These are phyloP conservation scores for Aspergillus panamensis DNA, from an alignment of 495 filamentous ascomycete genomes.

Conservation along the genomic window DNA sequence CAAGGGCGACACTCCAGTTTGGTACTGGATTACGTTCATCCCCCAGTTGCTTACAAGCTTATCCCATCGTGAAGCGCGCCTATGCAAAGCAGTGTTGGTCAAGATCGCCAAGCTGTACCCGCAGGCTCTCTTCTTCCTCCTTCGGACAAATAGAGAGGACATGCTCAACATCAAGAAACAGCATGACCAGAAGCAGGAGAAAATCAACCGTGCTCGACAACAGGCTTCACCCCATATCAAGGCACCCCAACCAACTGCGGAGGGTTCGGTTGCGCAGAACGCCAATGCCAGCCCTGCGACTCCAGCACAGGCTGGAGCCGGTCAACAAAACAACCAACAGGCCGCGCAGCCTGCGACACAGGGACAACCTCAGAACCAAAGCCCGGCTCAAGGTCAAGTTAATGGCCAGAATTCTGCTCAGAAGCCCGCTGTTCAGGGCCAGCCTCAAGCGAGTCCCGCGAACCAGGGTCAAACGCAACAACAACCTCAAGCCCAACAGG, in stretches of 20 bases:
- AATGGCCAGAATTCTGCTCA: constrained; percentile 25
- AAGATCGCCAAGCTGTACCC: constrained; percentile 96
- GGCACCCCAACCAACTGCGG: constrained; percentile 51
- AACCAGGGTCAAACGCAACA: constrained; percentile 31
- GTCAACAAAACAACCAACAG: constrained; percentile 33
- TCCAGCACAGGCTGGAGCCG: constrained; percentile 15
- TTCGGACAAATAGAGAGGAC: constrained; percentile 92
- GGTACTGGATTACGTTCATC: constrained; percentile 99
- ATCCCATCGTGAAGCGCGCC: constrained; percentile 82
- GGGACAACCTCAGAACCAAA: constrained; percentile 26
- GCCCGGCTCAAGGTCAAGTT: constrained; percentile 23
- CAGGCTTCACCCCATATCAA: constrained; percentile 50
- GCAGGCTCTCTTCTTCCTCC: constrained; percentile 90
- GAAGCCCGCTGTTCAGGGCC: constrained; percentile 25
- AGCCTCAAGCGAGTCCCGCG: constrained; percentile 23
- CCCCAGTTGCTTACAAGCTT: constrained; percentile 90
- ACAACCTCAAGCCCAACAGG: constrained; percentile 33
- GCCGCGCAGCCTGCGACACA: constrained; percentile 18
- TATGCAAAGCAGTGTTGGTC: constrained; percentile 74
- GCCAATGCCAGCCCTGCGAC: constrained; percentile 28
- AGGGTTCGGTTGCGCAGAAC: constrained; percentile 42
- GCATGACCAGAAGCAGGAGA: constrained; percentile 75
- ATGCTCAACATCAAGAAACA: constrained; percentile 87
- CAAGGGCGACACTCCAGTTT: constrained; percentile 92
- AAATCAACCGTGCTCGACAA: constrained; percentile 41